Evolutionary conservation across 2,329 filamentous ascomycete species (phyloP).

Genomic region (Colletotrichum cereale): DNA sequence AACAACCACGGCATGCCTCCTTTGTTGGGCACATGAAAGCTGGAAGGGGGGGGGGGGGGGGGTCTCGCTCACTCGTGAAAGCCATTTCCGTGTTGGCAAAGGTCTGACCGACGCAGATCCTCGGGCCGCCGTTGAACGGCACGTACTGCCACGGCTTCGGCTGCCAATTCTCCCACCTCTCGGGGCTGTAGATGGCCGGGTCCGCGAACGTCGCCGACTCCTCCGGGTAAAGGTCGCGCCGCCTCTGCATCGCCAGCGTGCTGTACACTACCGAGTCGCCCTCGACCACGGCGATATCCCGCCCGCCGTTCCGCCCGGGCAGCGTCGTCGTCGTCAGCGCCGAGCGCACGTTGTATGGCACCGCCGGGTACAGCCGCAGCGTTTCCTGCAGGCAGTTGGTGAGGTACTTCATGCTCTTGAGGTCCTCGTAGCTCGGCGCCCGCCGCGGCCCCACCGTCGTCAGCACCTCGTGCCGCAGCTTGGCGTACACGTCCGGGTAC

Average conservation of each 20-base stretch:
- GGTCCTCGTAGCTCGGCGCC: conserved; percentile 45
- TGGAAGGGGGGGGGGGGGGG: conserved; percentile 45
- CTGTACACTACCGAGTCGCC: conserved; percentile 63
- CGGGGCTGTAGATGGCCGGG: conserved; percentile 59
- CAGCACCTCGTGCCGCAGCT: conserved; percentile 57
- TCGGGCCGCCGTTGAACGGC: conserved; percentile 49
- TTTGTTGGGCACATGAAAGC: not conserved
- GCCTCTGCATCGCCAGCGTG: conserved; percentile 64
- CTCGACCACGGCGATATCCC: conserved; percentile 58
- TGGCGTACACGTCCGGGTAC: conserved; percentile 55
- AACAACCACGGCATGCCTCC: not conserved
- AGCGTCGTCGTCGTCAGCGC: conserved; percentile 81
- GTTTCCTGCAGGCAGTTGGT: conserved; percentile 81
- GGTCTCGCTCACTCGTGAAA: conserved; percentile 53
- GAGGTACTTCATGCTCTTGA: conserved; percentile 79
- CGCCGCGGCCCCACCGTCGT: conserved; percentile 61
- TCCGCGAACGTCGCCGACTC: conserved; percentile 53
- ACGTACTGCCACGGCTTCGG: conserved; percentile 67
- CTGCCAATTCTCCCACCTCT: conserved; percentile 64
- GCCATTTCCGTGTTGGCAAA: conserved; percentile 71
- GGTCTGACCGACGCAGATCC: conserved; percentile 67
- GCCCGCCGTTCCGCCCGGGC: conserved; percentile 57
- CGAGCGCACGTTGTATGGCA: conserved; percentile 83
- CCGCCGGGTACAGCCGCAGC: conserved; percentile 80
- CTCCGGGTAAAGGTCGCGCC: conserved; percentile 61